Conservation (phyloP, 495 filamentous ascomycete genomes). For the Penicillium bialowiezense region DNA sequence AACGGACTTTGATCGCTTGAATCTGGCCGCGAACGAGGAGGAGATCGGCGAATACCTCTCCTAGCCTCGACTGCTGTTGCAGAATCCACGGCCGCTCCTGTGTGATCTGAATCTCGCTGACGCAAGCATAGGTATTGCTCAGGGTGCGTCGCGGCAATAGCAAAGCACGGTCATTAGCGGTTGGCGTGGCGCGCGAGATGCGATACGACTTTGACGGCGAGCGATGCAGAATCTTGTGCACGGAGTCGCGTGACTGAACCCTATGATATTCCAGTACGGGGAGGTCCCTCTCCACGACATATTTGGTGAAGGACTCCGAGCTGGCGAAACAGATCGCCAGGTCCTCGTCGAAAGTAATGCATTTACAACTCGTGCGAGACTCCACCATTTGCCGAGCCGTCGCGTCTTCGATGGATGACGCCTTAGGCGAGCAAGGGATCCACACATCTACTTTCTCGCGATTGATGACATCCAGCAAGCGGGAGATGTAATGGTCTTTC, state of each 20-base stretch:
- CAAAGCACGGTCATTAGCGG: slow-evolving; percentile 48
- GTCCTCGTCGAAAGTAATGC: slow-evolving; percentile 53
- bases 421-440: slow-evolving; percentile 66
- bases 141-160: slow-evolving; percentile 53
- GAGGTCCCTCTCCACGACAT: slow-evolving; percentile 49
- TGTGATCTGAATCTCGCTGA: slow-evolving; percentile 56
- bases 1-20: slow-evolving; percentile 62
- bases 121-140: slow-evolving; percentile 50
- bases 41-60: slow-evolving; percentile 68
- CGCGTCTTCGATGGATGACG: slow-evolving; percentile 60
- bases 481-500: slow-evolving; percentile 43
- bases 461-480: slow-evolving; percentile 54
- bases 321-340: slow-evolving; percentile 53
- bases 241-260: slow-evolving; percentile 54
- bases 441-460: slow-evolving; percentile 66
- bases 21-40: slow-evolving; percentile 60
- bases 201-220: slow-evolving; percentile 53
- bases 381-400: slow-evolving; percentile 61
- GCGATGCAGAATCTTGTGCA: slow-evolving; percentile 54
- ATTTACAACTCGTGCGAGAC: slow-evolving; percentile 53
- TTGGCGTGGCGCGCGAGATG: slow-evolving; percentile 56
- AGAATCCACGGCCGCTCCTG: slow-evolving; percentile 60
- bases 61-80: slow-evolving; percentile 62
- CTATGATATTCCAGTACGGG: slow-evolving; percentile 56
- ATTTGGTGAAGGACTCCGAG: slow-evolving; percentile 57